Percentiles rank a stretch among this genome's conserved stretches.
phyloP scores from a whole-genome alignment of 176 grass and related monocot species.

The Saccharum officinarum region DNA sequence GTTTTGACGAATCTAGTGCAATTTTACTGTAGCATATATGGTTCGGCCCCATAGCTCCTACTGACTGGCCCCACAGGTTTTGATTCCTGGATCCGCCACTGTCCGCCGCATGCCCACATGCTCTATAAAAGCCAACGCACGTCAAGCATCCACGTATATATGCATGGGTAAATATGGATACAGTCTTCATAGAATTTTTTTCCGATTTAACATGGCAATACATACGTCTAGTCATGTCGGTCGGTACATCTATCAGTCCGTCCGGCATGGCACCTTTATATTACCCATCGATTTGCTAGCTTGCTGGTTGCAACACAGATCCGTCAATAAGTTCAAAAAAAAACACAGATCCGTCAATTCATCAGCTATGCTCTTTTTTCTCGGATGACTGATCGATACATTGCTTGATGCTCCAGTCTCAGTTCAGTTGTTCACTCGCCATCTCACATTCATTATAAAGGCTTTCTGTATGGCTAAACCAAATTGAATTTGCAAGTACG shows the following conservation, averaged over 20 bases:
- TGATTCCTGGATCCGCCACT: no score
- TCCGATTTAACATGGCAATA: slow-evolving; percentile 3
- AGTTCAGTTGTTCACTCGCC: not conserved
- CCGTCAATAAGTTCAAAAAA: not conserved
- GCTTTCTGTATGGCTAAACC: not conserved
- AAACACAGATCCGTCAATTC: no score
- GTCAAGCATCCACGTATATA: no score
- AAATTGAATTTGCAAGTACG: not conserved
- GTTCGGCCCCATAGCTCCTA: no score
- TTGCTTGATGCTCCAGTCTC: not conserved
- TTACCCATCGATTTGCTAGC: not conserved
- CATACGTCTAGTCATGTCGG: not conserved
- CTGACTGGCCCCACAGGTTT: no score
- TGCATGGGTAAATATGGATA: no score
- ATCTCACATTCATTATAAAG: not conserved
- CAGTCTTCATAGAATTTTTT: no score
- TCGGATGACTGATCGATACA: not conserved
- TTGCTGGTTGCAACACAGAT: not conserved
- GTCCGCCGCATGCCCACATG: no score
- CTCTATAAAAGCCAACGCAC: no score
- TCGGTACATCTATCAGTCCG: not conserved
- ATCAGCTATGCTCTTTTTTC: not conserved
- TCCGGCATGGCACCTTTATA: not conserved
- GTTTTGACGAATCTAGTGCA: no score
- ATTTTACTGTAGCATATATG: no score